Base-by-base conservation (phyloP, 805 yeast species). In the Dipodascus albidus region DNA sequence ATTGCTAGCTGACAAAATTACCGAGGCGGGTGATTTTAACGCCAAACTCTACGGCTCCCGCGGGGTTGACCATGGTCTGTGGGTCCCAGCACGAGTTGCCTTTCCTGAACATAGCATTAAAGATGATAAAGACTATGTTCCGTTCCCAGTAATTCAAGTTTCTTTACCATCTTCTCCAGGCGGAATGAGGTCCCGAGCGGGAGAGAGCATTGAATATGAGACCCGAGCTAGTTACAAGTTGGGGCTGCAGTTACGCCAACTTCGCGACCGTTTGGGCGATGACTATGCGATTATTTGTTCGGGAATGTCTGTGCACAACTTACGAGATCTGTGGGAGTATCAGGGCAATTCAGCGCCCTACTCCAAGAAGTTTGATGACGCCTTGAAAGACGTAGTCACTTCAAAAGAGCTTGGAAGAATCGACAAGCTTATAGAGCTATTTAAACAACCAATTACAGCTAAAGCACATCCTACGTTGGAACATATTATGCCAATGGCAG, bases 251-350 rank as follows among this genome's bases (percentile, higher is more conserved):
- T 67, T 86, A 51, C 62, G 75, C 15, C 68, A 72, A 35, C 77
- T 80, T 58, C 72, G 89, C 56, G 70, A 73, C 1, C 17, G 44
- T n/a, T 17, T 6, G 9, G 44, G 44, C 17, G 66, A 77, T 51
- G 78, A 77, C 51, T 80, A 78, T 21, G 54, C 79, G 53, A 69
- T 86, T 1, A 64, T 86, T 2, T 76, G 80, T 52, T 83, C 90
- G 0, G 95, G 95, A 2, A 83, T 84, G 86, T 74, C 87, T 3
- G 93, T 85, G 21, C 95, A 86, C 66, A 87, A 86, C 62, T 71
- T 86, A 47, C 57, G 79, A 38, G 89, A 84, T 54, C 50, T 79
- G 21, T 71, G 59, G 15, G 50, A 57, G 23, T 54, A 54, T 35
- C 58, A 58, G 2, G 61, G 59, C 3, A 58, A 57, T 15, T 57